phyloP scores from a whole-genome alignment of 495 filamentous ascomycete genomes.

The Aspergillus haitiensis region DNA sequence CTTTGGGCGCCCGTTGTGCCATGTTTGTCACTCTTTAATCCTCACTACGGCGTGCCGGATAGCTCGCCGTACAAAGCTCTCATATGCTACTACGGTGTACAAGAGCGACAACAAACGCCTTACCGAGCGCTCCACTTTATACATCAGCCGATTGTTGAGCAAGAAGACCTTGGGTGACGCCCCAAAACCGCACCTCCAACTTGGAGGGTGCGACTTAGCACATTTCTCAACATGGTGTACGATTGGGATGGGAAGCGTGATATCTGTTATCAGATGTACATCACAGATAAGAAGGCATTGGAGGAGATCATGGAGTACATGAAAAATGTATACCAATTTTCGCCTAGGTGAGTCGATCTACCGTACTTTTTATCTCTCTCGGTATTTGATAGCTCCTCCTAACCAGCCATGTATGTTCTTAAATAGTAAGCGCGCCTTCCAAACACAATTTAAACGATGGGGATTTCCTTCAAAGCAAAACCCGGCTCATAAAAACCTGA shows the following conservation, averaged over 20 bases:
- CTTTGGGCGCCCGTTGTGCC: not conserved
- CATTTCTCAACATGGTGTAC: conserved; percentile 60
- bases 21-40: not conserved
- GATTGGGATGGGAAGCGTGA: conserved; percentile 72
- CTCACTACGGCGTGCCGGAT: conserved; percentile 25
- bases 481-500: conserved; percentile 64
- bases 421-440: conserved; percentile 68
- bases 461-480: conserved; percentile 72
- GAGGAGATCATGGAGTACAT: conserved; percentile 68
- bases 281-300: conserved; percentile 66
- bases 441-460: conserved; percentile 75
- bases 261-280: conserved; percentile 69
- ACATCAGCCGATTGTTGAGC: conserved; percentile 1
- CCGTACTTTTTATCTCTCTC: conserved; percentile 7
- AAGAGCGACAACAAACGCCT: conserved; percentile 43
- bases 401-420: not conserved
- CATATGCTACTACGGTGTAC: conserved; percentile 38
- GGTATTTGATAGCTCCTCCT: not conserved
- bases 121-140: conserved; percentile 17
- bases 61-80: conserved; percentile 12
- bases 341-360: conserved; percentile 56
- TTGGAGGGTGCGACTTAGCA: conserved; percentile 27
- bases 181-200: conserved; percentile 35
- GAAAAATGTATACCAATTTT: conserved; percentile 59
- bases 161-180: conserved; percentile 7